A percentile compares a stretch with the other conserved stretches of the same genome.
These are phyloP conservation scores for Fistulifera pelliculosa DNA, from an alignment of 108 stramenopile species.

Conservation along the genomic window DNA sequence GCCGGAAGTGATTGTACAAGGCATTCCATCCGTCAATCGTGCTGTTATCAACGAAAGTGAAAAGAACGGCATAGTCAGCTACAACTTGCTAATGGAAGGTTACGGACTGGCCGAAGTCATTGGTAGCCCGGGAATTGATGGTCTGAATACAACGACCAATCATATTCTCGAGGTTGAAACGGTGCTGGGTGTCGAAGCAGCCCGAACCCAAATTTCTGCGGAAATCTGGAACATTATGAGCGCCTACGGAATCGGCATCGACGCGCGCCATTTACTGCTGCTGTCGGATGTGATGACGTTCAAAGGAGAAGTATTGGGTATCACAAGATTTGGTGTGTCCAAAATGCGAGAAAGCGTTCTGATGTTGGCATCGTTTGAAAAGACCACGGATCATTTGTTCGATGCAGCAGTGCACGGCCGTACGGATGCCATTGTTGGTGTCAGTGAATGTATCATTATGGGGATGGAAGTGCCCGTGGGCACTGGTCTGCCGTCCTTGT, in stretches of 20 bases:
- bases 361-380: constrained; percentile 99
- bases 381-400: constrained; percentile 98
- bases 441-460: constrained; percentile 99
- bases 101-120: constrained; percentile 95
- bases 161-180: constrained; percentile 93
- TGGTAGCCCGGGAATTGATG: constrained; percentile 87
- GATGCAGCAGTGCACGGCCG: constrained; percentile 98
- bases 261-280: constrained; percentile 89
- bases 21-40: constrained; percentile 87
- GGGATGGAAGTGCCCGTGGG: constrained; percentile 97
- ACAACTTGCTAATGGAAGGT: constrained; percentile 95
- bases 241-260: constrained; percentile 82
- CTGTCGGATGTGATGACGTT: constrained; percentile 99
- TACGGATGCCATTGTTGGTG: constrained; percentile 92
- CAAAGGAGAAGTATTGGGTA: constrained; percentile 96
- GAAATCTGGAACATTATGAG: constrained; percentile 96
- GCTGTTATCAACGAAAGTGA: constrained; percentile 96
- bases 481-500: constrained; percentile 92
- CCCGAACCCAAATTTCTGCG: constrained; percentile 80
- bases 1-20: constrained; percentile 92
- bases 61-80: constrained; percentile 54
- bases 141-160: constrained; percentile 83
- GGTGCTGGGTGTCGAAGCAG: constrained; percentile 96
- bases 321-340: constrained; percentile 96
- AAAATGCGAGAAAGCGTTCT: constrained; percentile 97